Percentiles rank a stretch among this genome's conserved stretches.
These are phyloP conservation scores for Tritrichomonas musculus DNA, from an alignment of 208 protist species.

Conservation along the genomic window DNA sequence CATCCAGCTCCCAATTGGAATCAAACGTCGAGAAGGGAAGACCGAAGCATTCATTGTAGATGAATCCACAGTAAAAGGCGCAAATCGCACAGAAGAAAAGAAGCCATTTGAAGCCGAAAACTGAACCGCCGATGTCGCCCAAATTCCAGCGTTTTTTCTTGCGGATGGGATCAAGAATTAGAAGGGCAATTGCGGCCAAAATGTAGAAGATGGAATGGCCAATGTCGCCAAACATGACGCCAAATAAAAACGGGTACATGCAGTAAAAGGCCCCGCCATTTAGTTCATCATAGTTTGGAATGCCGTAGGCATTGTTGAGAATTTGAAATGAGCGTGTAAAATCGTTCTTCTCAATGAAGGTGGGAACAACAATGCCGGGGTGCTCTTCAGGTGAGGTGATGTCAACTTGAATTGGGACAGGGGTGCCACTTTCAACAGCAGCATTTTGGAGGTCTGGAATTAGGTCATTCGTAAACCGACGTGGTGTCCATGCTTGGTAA, in stretches of 20 bases:
- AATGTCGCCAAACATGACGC: conserved; percentile 98
- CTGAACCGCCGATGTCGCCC: neutral
- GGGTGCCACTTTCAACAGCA: too few species aligned
- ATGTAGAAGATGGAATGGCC: conserved; percentile 75
- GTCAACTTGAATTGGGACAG: neutral
- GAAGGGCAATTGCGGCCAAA: conserved; percentile 28
- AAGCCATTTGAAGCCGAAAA: neutral
- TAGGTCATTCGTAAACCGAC: neutral
- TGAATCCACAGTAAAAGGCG: neutral
- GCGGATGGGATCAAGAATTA: neutral
- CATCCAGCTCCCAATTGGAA: conserved; percentile 27
- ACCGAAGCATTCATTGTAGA: conserved; percentile 41
- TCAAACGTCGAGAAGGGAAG: conserved; percentile 48
- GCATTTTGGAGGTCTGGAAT: neutral
- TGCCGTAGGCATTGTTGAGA: conserved; percentile 83
- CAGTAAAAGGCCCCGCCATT: conserved; percentile 57
- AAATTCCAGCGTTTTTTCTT: neutral
- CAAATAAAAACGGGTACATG: conserved; percentile 99
- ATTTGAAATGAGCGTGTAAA: conserved; percentile 75
- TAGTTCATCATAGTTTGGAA: conserved; percentile 54
- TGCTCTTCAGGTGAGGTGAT: neutral
- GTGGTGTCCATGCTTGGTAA: neutral
- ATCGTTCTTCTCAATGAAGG: conserved; percentile 70
- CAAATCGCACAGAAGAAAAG: neutral
- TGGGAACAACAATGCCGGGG: neutral